These are phyloP conservation scores for Xylaria sp. DNA, from an alignment of 2,329 filamentous ascomycete genomes.

Conservation along the genomic window DNA sequence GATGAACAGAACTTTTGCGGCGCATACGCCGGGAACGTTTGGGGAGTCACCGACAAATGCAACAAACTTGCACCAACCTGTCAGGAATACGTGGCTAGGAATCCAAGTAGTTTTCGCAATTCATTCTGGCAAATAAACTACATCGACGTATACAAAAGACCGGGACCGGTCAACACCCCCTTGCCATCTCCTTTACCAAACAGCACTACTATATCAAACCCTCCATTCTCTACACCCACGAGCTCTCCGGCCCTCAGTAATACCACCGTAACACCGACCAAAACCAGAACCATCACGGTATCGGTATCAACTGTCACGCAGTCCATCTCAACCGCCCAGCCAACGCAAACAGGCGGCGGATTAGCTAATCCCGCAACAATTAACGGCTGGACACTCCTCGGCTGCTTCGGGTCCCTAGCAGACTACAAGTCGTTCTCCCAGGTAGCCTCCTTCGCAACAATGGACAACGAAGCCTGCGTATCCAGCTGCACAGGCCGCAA, in stretches of 20 bases:
- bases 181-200: constrained; percentile 27
- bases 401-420: constrained; percentile 55
- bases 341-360: constrained; percentile 36
- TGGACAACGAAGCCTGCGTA: constrained; percentile 56
- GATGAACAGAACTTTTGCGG: constrained; percentile 76
- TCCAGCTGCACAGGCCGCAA: constrained; percentile 50
- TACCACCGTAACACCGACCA: constrained; percentile 31
- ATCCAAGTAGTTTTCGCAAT: constrained; percentile 56
- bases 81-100: constrained; percentile 57
- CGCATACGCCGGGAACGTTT: constrained; percentile 70
- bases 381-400: constrained; percentile 42
- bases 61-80: constrained; percentile 56
- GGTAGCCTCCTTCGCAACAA: constrained; percentile 46
- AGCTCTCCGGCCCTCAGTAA: constrained; percentile 16
- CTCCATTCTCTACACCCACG: constrained; percentile 23
- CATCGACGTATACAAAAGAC: constrained; percentile 58
- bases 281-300: constrained; percentile 46
- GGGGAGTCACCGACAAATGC: constrained; percentile 55
- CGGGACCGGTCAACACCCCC: constrained; percentile 23
- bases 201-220: constrained; percentile 16
- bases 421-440: constrained; percentile 52
- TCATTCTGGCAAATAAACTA: constrained; percentile 65
- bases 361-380: constrained; percentile 36
- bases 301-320: constrained; percentile 37
- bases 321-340: constrained; percentile 36